A percentile compares a stretch with the other conserved stretches of the same genome.
phyloP scores from a whole-genome alignment of 2,329 filamentous ascomycete species.

The Dactylonectria macrodidyma region DNA sequence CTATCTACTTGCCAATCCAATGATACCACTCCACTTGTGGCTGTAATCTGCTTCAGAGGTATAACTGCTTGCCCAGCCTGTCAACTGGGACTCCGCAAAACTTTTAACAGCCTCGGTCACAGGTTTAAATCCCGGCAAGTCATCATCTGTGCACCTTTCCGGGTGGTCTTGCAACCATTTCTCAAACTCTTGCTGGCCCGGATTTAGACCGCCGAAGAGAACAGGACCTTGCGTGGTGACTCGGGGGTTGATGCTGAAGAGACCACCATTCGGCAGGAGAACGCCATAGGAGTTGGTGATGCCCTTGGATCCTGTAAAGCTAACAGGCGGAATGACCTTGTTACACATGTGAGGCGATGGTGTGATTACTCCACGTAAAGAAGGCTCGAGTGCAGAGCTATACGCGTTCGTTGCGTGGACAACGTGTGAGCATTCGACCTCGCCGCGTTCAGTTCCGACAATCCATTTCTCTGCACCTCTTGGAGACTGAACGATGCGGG shows the following conservation, averaged over 20 bases:
- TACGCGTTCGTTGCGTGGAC: conserved; percentile 35
- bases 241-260: conserved; percentile 28
- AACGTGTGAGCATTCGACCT: conserved; percentile 24
- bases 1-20: conserved; percentile 18
- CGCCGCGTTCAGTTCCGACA: conserved; percentile 24
- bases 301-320: background rate
- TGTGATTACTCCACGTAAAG: conserved; percentile 25
- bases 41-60: conserved; percentile 5
- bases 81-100: conserved; percentile 26
- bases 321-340: conserved; percentile 13
- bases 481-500: background rate
- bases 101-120: conserved; percentile 23
- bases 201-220: conserved; percentile 31
- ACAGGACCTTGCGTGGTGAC: conserved; percentile 9
- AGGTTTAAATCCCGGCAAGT: conserved; percentile 17
- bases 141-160: conserved; percentile 23
- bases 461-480: conserved; percentile 12
- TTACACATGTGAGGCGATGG: conserved; percentile 33
- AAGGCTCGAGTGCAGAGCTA: conserved; percentile 28
- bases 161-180: conserved; percentile 22
- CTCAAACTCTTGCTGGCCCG: conserved; percentile 23
- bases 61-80: conserved; percentile 14
- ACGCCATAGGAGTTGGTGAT: conserved; percentile 33
- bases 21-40: conserved; percentile 28
- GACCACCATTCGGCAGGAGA: conserved; percentile 15